Percentiles rank a stretch among this genome's conserved stretches.
phyloP scores from a whole-genome alignment of 2,329 filamentous ascomycete genomes.

The Zymoseptoria ardabiliae region DNA sequence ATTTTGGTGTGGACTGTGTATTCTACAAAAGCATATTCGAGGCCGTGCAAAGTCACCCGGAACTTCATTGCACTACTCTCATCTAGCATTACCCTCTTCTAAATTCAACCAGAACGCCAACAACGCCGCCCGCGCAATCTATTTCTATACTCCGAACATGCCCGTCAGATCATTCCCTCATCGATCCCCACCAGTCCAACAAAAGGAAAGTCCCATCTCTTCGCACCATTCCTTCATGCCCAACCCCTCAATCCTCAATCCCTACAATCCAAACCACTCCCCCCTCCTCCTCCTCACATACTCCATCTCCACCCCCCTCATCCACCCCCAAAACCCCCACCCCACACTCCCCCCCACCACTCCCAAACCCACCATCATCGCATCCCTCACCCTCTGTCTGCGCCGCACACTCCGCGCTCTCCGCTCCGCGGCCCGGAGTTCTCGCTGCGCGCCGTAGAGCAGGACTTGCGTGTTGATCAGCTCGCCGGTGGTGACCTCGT shows the following conservation, averaged over 20 bases:
- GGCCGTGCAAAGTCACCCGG: not conserved
- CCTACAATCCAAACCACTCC: not conserved
- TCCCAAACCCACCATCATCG: not conserved
- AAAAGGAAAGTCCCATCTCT: too few species aligned
- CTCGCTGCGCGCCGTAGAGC: not conserved
- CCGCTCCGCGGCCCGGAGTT: not conserved
- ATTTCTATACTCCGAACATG: not conserved
- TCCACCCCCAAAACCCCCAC: not conserved
- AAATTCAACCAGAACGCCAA: not conserved
- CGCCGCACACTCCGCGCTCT: not conserved
- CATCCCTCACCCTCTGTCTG: not conserved
- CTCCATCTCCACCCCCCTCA: not conserved
- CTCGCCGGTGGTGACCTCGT: not conserved
- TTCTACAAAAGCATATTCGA: conserved; percentile 1
- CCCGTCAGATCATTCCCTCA: not conserved
- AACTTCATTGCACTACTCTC: not conserved
- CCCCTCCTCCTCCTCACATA: not conserved
- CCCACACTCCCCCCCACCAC: not conserved
- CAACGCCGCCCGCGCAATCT: not conserved
- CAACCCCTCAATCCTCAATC: not conserved
- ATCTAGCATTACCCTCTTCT: not conserved
- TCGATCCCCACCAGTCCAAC: too few species aligned
- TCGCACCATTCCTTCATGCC: not conserved
- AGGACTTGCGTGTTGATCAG: not conserved
- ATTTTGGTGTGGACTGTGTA: conserved; percentile 3